phyloP scores from a whole-genome alignment of 2,329 filamentous ascomycete species.

The Neofusicoccum sp. region DNA sequence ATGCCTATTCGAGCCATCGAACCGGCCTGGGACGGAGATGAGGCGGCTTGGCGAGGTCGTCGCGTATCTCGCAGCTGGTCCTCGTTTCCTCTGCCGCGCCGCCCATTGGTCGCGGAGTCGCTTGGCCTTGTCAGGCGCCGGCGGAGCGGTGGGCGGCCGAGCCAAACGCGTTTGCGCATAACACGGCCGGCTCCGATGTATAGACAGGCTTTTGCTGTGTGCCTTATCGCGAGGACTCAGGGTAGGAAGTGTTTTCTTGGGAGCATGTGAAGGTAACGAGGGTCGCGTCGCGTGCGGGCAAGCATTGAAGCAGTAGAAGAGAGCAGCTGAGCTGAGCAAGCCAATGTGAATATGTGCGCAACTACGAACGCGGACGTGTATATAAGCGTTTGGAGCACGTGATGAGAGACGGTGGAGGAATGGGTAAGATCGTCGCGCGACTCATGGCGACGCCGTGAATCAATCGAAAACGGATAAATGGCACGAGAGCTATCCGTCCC shows the following conservation, averaged over 20 bases:
- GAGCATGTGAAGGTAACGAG: background rate
- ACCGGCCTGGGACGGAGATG: conserved; percentile 9
- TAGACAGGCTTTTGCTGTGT: background rate
- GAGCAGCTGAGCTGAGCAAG: too few relatives aligned
- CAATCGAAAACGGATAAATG: background rate
- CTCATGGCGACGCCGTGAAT: background rate
- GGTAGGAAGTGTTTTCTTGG: background rate
- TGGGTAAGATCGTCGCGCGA: conserved; percentile 7
- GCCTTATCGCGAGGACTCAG: background rate
- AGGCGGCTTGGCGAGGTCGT: background rate
- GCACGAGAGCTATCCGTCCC: background rate
- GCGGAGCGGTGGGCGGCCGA: too few relatives aligned
- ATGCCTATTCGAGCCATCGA: background rate
- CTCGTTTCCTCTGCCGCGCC: background rate
- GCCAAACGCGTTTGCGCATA: background rate
- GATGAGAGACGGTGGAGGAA: background rate
- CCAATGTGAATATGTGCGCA: too few relatives aligned
- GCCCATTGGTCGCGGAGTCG: background rate
- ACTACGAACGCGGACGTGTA: too few relatives aligned
- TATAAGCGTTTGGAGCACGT: background rate
- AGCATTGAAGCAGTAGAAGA: too few relatives aligned
- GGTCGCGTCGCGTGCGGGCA: too few relatives aligned
- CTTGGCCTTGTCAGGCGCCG: conserved; percentile 13
- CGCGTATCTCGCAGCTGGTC: conserved; percentile 5
- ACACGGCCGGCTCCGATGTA: conserved; percentile 9